Conservation (phyloP, 1,139 yeast genomes). For the Geotrichum macrosporum region DNA sequence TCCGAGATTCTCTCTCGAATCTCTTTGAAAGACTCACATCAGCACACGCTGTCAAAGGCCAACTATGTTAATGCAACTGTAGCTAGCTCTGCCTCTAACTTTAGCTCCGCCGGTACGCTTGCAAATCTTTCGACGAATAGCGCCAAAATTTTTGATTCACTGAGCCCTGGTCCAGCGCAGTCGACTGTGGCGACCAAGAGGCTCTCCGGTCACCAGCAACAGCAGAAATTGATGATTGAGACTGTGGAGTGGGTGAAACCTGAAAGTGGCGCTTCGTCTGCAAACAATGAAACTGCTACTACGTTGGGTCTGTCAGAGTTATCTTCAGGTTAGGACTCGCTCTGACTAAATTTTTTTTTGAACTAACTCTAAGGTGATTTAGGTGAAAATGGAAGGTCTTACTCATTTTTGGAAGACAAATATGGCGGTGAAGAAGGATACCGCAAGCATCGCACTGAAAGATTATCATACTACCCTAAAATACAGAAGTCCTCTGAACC, state of each 20-base stretch:
- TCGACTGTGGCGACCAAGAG: not conserved
- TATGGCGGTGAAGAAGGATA: slow-evolving; percentile 14
- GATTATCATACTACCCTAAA: slow-evolving; percentile 2
- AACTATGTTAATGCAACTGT: slow-evolving; percentile 8
- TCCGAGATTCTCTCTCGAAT: not conserved
- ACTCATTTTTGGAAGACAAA: slow-evolving; percentile 13
- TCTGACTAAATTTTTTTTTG: too few species aligned
- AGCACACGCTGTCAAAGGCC: not conserved
- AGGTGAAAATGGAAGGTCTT: slow-evolving; percentile 2
- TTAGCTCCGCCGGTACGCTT: slow-evolving; percentile 18
- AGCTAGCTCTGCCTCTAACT: slow-evolving; percentile 12
- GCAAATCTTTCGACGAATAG: not conserved
- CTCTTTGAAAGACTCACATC: slow-evolving; percentile 3
- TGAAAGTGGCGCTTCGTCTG: not conserved
- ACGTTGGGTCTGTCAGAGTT: not conserved
- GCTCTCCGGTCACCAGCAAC: too few species aligned
- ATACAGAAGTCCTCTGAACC: not conserved
- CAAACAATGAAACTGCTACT: not conserved
- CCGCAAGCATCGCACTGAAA: slow-evolving; percentile 6
- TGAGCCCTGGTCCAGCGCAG: not conserved
- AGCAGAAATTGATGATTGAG: not conserved
- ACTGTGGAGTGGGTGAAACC: not conserved
- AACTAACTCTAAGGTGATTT: too few species aligned
- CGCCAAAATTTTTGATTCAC: slow-evolving; percentile 6
- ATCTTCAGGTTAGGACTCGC: too few species aligned